A percentile compares a stretch with the other conserved stretches of the same genome.
Conservation (phyloP, 2,329 filamentous ascomycete genomes). For the Dactylellina sp. region DNA sequence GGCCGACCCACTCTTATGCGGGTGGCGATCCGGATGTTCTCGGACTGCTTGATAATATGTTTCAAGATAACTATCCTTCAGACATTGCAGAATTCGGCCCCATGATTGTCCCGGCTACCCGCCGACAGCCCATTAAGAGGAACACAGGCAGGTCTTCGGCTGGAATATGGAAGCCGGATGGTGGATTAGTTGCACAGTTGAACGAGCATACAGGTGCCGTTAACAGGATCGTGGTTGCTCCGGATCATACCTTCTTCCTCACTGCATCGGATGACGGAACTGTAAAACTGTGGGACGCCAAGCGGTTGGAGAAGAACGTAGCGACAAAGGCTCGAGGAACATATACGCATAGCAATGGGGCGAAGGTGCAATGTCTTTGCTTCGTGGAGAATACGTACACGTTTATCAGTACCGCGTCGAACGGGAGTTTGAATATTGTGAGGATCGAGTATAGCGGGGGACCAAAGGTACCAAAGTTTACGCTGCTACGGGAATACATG, state of each 20-base stretch:
- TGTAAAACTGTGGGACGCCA: constrained; percentile 93
- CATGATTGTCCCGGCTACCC: constrained; percentile 74
- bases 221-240: constrained; percentile 82
- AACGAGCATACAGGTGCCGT: constrained; percentile 86
- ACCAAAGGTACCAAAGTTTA: constrained; percentile 74
- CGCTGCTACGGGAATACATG: constrained; percentile 81
- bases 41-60: constrained; percentile 84
- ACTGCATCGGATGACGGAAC: constrained; percentile 91
- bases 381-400: constrained; percentile 95
- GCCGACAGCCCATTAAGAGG: constrained; percentile 68
- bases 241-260: constrained; percentile 93
- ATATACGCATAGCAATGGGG: constrained; percentile 77
- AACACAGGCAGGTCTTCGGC: constrained; percentile 69
- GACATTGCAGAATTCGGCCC: constrained; percentile 81
- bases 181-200: constrained; percentile 86
- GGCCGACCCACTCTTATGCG: constrained; percentile 60
- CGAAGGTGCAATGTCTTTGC: constrained; percentile 81
- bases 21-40: constrained; percentile 79
- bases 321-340: constrained; percentile 87
- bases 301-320: constrained; percentile 88
- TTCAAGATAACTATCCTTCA: constrained; percentile 76
- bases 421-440: constrained; percentile 90
- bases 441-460: constrained; percentile 77
- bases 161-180: constrained; percentile 79
- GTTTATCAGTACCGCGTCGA: constrained; percentile 88